Percentiles rank a stretch among this genome's conserved stretches.
These are phyloP conservation scores for Dioscorea cayenensis DNA, from an alignment of 116 monocot genomes.

Conservation along the genomic window DNA sequence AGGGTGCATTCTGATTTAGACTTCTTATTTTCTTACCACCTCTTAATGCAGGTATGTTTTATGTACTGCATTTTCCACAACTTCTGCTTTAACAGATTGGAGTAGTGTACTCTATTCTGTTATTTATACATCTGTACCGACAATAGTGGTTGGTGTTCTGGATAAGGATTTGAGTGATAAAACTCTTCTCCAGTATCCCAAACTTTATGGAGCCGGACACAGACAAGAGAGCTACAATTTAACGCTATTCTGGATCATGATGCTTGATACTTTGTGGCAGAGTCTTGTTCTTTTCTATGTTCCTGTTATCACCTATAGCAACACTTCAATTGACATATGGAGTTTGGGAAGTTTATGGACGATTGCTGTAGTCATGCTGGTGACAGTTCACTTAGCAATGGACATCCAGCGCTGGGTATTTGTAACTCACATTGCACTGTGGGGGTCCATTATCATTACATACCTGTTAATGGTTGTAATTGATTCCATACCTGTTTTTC, in stretches of 20 bases:
- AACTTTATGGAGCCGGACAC: slow-evolving; percentile 74
- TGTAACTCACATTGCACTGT: slow-evolving; percentile 70
- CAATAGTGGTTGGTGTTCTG: slow-evolving; percentile 75
- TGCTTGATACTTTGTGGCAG: slow-evolving; percentile 94
- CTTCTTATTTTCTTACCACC: background rate
- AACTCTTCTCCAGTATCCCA: slow-evolving; percentile 73
- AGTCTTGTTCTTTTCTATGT: slow-evolving; percentile 89
- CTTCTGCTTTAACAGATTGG: slow-evolving; percentile 90
- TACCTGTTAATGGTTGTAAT: slow-evolving; percentile 73
- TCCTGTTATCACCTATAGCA: slow-evolving; percentile 58
- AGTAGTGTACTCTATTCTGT: slow-evolving; percentile 93
- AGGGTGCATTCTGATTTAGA: background rate
- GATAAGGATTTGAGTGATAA: slow-evolving; percentile 83
- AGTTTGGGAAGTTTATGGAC: slow-evolving; percentile 89
- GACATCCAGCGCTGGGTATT: slow-evolving; percentile 76
- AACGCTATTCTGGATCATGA: slow-evolving; percentile 84
- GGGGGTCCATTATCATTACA: slow-evolving; percentile 77
- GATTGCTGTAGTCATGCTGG: slow-evolving; percentile 75
- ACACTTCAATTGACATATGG: slow-evolving; percentile 84
- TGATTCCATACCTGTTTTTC: slow-evolving; percentile 80
- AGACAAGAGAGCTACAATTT: slow-evolving; percentile 85
- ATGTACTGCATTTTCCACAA: slow-evolving; percentile 76
- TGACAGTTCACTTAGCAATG: slow-evolving; percentile 89
- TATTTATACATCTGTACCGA: slow-evolving; percentile 85
- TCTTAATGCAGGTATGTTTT: slow-evolving; percentile 59